Evolutionary conservation across 2,329 filamentous ascomycete genomes (phyloP).

Genomic region (Nemania sp.): DNA sequence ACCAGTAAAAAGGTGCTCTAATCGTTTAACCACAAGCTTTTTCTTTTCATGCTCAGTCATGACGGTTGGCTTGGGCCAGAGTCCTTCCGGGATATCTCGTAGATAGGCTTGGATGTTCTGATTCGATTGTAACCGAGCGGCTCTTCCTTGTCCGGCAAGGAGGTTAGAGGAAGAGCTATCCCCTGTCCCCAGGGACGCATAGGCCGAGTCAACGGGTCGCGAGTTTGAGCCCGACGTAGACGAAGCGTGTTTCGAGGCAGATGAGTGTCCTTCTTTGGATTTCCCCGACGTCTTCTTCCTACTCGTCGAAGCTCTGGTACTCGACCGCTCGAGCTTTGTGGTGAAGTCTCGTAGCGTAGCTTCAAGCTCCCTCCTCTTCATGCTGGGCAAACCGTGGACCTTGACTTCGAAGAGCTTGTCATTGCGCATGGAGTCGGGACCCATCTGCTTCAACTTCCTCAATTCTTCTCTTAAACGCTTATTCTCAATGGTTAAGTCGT

Average conservation of each 20-base stretch:
- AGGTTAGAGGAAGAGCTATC: constrained; percentile 48
- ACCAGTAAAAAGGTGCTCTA: constrained; percentile 84
- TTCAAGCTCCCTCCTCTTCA: constrained; percentile 78
- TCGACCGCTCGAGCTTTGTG: constrained; percentile 60
- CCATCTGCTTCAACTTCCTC: constrained; percentile 70
- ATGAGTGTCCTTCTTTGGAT: constrained; percentile 48
- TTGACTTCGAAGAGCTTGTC: constrained; percentile 85
- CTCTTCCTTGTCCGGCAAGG: constrained; percentile 41
- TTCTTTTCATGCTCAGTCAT: constrained; percentile 78
- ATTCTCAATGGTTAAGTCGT: constrained; percentile 84
- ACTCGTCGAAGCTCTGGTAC: constrained; percentile 47
- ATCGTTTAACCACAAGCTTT: constrained; percentile 72
- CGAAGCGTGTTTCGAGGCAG: constrained; percentile 57
- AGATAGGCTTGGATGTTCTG: constrained; percentile 72
- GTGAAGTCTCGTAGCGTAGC: constrained; percentile 73
- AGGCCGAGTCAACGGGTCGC: constrained; percentile 64
- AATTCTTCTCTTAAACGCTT: constrained; percentile 76
- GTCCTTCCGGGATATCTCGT: constrained; percentile 70
- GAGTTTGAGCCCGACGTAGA: constrained; percentile 58
- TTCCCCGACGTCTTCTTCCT: constrained; percentile 50
- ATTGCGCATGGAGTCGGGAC: constrained; percentile 68
- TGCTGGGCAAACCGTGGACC: constrained; percentile 71
- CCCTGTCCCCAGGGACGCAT: constrained; percentile 68
- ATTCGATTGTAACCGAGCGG: constrained; percentile 49
- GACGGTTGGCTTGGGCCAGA: constrained; percentile 63